phyloP scores from a whole-genome alignment of 176 grass and related monocot genomes.

The Hsuehochloa calcarea region DNA sequence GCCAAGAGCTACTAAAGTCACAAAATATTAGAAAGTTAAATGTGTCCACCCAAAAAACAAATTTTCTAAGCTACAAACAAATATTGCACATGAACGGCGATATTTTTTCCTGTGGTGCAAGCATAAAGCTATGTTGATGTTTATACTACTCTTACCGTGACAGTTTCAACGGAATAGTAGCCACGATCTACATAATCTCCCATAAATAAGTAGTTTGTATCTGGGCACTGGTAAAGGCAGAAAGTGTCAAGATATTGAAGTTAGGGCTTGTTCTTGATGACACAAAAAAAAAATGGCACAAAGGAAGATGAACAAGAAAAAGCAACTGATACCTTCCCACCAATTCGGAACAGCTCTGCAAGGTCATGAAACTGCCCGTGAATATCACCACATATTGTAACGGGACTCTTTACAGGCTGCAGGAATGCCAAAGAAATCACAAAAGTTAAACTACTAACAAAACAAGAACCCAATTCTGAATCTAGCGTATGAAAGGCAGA shows the following conservation, averaged over 20 bases:
- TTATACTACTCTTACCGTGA: slow-evolving; percentile 61
- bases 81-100: neutral
- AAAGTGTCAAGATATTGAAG: slow-evolving; percentile 22
- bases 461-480: slow-evolving; percentile 10
- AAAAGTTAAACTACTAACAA: slow-evolving; percentile 4
- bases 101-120: neutral
- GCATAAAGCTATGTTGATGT: neutral
- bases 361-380: slow-evolving; percentile 99
- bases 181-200: slow-evolving; percentile 99
- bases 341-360: slow-evolving; percentile 92
- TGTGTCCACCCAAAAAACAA: neutral
- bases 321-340: slow-evolving; percentile 65
- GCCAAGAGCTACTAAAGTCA: neutral
- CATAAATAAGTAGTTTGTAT: slow-evolving; percentile 99
- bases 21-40: neutral
- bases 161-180: slow-evolving; percentile 98
- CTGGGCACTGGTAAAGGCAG: slow-evolving; percentile 69
- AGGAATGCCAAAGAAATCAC: slow-evolving; percentile 21
- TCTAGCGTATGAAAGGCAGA: neutral
- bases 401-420: slow-evolving; percentile 96
- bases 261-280: neutral
- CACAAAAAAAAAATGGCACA: neutral
- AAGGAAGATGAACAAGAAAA: slow-evolving; percentile 10
- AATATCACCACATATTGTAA: slow-evolving; percentile 98
- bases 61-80: neutral